These are phyloP conservation scores for Prunus mongolica DNA, from an alignment of 306 rosid species.

Conservation along the genomic window DNA sequence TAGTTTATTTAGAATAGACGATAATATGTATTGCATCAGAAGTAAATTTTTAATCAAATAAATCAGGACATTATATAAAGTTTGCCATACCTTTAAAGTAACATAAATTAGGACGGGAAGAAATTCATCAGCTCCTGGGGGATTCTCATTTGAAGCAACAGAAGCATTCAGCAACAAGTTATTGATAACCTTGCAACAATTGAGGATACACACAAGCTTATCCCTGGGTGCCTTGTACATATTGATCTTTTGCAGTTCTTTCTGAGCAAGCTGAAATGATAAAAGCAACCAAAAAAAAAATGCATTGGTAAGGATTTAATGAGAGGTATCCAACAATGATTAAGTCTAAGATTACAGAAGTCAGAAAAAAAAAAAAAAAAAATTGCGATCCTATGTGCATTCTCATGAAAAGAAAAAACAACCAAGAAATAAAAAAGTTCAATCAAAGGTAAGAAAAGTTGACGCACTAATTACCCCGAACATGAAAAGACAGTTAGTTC, in stretches of 20 bases:
- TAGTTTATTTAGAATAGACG: background rate
- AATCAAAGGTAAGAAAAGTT: background rate
- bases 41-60: background rate
- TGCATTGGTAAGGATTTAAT: conserved; percentile 18
- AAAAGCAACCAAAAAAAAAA: conserved; percentile 18
- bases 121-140: conserved; percentile 96
- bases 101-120: conserved; percentile 97
- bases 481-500: background rate
- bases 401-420: background rate
- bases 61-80: conserved; percentile 11
- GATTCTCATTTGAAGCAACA: conserved; percentile 69
- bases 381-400: background rate
- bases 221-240: conserved; percentile 99
- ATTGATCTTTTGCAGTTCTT: conserved; percentile 92
- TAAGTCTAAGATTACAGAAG: background rate
- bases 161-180: conserved; percentile 90
- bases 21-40: background rate
- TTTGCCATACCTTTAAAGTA: conserved; percentile 59
- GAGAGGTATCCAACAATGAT: background rate
- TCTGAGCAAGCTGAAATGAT: conserved; percentile 87
- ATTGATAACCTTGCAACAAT: conserved; percentile 90
- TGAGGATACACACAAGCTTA: conserved; percentile 88
- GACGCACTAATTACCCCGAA: background rate
- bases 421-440: background rate
- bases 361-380: background rate